Base-by-base conservation (phyloP, 805 yeast genomes). In the Wickerhamomyces ciferrii region DNA sequence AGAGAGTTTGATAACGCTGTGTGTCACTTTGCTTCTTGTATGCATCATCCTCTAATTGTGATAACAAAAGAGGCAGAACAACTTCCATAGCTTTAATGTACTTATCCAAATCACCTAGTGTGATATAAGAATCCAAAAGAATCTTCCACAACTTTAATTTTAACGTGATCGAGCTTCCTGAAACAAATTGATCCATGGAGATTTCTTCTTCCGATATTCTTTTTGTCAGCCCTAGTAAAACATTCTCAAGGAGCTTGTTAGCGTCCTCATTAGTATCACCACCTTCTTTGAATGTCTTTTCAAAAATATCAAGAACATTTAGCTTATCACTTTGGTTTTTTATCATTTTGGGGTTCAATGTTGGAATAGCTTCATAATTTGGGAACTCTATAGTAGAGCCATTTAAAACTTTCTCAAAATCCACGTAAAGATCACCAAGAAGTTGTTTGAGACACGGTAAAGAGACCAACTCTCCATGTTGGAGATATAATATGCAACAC, bases 131-230 rank as follows among this genome's bases (percentile, higher is more conserved):
- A 51, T 75, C 78, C 42, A 88, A 72, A 17, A 91, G 67, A 21
- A 84, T 72, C 29, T 78, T 79, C 96, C 97, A 91, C 2, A 94
- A 65, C 45, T 83, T 82, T 35, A 90, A 66, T 46, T 78, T 78
- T 59, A 89, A 74, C 20, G 79, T 83, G 20, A 84, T 68, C 0
- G 94, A 79, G 0, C 95, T 80, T 13, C 68, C 70, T 3, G 70
- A 65, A 15, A 94, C 68, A 57, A 92, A 88, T 13, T 68, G 62
- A 20, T 73, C 69, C 61, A 89, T 81, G 8, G 90, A 81, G 15
- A 57, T 52, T 32, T 75, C 70, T 32, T 72, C 76, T 1, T 58
- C 46, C 14, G 65, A 39, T n/a, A 50, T 38, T 5, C 20, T 19
- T 2, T 41, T 53, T 51, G 39, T 70, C 61, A 24, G 48, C 14